These are phyloP conservation scores for Veloboletus limbatus DNA, from an alignment of 1,284 basidiomycete species.

Conservation along the genomic window DNA sequence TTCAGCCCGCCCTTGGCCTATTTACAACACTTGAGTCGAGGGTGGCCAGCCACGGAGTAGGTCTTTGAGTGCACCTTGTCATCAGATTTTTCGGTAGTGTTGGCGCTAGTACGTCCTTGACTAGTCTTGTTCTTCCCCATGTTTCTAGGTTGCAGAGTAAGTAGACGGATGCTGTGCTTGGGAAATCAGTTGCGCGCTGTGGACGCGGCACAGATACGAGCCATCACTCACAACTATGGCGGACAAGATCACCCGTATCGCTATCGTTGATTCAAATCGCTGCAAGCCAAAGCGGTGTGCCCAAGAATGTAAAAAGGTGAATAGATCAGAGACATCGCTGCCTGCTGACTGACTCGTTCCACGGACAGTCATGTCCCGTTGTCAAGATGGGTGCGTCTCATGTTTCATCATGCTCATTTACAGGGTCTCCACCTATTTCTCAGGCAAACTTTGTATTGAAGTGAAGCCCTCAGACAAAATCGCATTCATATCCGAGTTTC, in stretches of 20 bases:
- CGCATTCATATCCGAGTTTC: slow-evolving; percentile 94
- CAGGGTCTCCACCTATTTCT: not conserved
- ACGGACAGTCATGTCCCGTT: slow-evolving; percentile 84
- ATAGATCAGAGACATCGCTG: slow-evolving; percentile 3
- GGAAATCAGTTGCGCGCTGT: too few relatives aligned
- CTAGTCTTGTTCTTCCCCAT: slow-evolving; percentile 55
- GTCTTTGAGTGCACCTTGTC: slow-evolving; percentile 33
- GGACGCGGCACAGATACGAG: not conserved
- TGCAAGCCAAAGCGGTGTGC: slow-evolving; percentile 93
- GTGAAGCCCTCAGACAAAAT: slow-evolving; percentile 93
- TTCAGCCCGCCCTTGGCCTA: slow-evolving; percentile 60
- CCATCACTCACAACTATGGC: slow-evolving; percentile 46
- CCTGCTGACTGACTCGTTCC: slow-evolving; percentile 12
- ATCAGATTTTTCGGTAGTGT: slow-evolving; percentile 32
- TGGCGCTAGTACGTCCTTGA: slow-evolving; percentile 20
- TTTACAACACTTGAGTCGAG: not conserved
- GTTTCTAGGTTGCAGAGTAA: not conserved
- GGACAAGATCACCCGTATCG: slow-evolving; percentile 95
- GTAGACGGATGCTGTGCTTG: not conserved
- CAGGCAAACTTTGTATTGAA: slow-evolving; percentile 96
- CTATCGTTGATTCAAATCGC: slow-evolving; percentile 89
- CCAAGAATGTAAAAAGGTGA: slow-evolving; percentile 88
- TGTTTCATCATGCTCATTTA: slow-evolving; percentile 13
- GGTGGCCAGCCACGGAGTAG: too few relatives aligned
- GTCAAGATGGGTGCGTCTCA: slow-evolving; percentile 86